Base-by-base conservation (phyloP, 2,329 filamentous ascomycete genomes). In the Penicillium sp. region DNA sequence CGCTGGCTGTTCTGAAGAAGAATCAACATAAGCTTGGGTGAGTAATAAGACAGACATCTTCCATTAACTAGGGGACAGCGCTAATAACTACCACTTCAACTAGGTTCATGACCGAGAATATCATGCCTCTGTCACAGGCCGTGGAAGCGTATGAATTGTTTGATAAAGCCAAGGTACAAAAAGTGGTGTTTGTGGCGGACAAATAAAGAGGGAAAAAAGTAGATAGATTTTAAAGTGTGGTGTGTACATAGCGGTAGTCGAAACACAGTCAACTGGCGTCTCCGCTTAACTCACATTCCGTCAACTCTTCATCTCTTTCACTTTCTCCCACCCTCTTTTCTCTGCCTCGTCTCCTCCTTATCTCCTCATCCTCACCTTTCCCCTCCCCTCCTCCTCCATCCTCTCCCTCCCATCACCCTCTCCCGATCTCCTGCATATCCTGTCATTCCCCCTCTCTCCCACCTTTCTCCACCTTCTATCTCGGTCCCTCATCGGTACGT, bases 41-140 rank as follows among this genome's bases (percentile, higher is more conserved):
- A 61, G 79, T n/a, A n/a, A n/a, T n/a, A n/a, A n/a, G n/a, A n/a
- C n/a, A n/a, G n/a, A n/a, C n/a, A n/a, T n/a, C n/a, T n/a, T n/a
- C n/a, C n/a, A n/a, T n/a, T n/a, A n/a, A n/a, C n/a, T n/a, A n/a
- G n/a, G n/a, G n/a, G n/a, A n/a, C 3, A 32, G 31, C 31, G 31
- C 27, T 36, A 11, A 37, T n/a, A n/a, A n/a, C n/a, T n/a, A 8
- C 22, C 3, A 18, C n/a, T 23, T 31, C 5, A 42, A 39, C 8
- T 56, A 86, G 85, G 47, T 89, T 89, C 70, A 87, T 89, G 84
- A 82, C 84, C 40, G 82, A 88, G 50, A 82, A 85, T 56, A 77
- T 87, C 56, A 86, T 88, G 82, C 83, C 84, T 1, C 71, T 88
- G 32, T 75, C 75, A 4, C 72, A 84, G 43, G 85, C 84, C 0